Base-by-base conservation (phyloP, 2,329 filamentous ascomycete species). In the Aspergillus oerlinghausenensis region DNA sequence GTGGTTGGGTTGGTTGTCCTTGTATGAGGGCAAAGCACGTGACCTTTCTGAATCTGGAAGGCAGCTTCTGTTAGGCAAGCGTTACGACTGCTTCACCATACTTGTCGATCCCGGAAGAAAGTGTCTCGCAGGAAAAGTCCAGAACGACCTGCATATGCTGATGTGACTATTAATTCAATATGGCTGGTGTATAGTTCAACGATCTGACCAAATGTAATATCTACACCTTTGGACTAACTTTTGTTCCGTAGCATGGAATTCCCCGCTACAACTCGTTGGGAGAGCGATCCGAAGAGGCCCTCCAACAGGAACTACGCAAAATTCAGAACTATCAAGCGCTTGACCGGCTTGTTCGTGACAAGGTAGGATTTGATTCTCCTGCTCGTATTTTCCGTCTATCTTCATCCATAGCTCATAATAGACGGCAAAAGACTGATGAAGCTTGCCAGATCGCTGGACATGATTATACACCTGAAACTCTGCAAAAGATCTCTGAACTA, bases 251-350 rank as follows among this genome's bases (percentile, higher is more conserved):
- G 91, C 92, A 97, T 82, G 91, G 90, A 70, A 83, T 95, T 73
- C 84, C 89, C 68, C 89, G 92, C 69, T 81, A 84, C 59, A 80
- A 82, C 60, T 79, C 81, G 65, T 78, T 76, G 54, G 75, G 78
- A 59, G 79, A 81, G 67, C 82, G 83, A 64, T 88, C 88, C 65
- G 86, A 89, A 66, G 85, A 90, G 70, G 84, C 89, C 69, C 83
- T 84, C 56, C 80, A 85, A 63, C 84, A 86, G 72, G 90, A 95
- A 73, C 80, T 85, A 55, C 83, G 85, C 64, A 88, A 88, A 73
- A 96, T 97, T 67, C 77, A 81, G 56, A 83, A 86, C 61, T 96
- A 96, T 75, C 86, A 84, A 63, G 76, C 82, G 10, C 79, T 96
- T 47, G 89, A 92, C 61, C 78, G 82, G 53, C 75, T 84, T 54